Evolutionary conservation across 352 stramenopile genomes (phyloP), one percentile per base, ranked within the genome.

Genomic region (Globisporangium nunn): DNA sequence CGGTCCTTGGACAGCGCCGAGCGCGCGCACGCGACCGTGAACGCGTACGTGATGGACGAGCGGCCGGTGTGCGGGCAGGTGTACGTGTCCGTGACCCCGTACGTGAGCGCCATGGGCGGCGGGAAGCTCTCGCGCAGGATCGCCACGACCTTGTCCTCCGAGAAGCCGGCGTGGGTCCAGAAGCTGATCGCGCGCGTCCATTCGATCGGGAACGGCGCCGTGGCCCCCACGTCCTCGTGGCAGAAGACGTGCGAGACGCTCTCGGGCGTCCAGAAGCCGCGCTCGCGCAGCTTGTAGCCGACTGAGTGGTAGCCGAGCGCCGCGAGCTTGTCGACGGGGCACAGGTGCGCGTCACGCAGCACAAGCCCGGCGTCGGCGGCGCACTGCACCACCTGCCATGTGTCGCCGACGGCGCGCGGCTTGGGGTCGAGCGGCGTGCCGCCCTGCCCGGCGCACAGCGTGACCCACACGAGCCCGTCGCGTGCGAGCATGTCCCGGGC

Each of bases 301-400:
- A 91, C 81, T 47, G 80, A 89, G 58, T 83, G 78, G 71, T 93
- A 93, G n/a, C 83, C 83, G 29, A 93, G 66, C 39, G 66, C 59
- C 0, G 70, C 63, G 28, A 93, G 67, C 39, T 62, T 61, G 23
- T 86, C 67, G 18, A 91, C 75, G 3, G 83, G 83, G 46, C 76
- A 88, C 8, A 70, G 65, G 50, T 93, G 81, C 28, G 85, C 81
- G 53, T 79, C 64, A 35, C 78, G 64, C 45, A 90, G 62, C 17
- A 93, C 52, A 30, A 93, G 63, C 0, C 71, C 66, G 1, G 79
- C 68, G 23, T 66, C 58, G 12, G 83, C 81, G 29, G 85, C 85
- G 50, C 75, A 81, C 29, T 83, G 67, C 35, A 81, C 78, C 52
- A 95, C 70, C 65, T 93, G 85, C 85, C 85, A 95, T 11, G 79